These are phyloP conservation scores for Incumbomyces lentus DNA, from an alignment of 2,329 filamentous ascomycete genomes.

Conservation along the genomic window DNA sequence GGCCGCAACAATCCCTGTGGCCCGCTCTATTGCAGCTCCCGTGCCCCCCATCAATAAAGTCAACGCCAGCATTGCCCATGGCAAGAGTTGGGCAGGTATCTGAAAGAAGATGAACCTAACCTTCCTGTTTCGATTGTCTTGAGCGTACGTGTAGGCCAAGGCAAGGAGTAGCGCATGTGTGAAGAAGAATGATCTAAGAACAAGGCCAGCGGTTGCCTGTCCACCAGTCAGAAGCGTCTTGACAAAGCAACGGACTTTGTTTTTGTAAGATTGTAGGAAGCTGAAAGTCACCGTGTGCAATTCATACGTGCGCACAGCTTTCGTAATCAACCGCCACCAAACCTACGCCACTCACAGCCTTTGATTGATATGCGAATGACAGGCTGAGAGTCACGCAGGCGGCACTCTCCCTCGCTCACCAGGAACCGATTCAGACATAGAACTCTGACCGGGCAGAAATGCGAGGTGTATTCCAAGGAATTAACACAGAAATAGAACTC, in stretches of 20 bases:
- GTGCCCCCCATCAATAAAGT: constrained; percentile 60
- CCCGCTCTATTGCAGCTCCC: constrained; percentile 49
- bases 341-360: constrained; percentile 56
- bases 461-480: constrained; percentile 41
- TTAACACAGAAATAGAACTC: constrained; percentile 40
- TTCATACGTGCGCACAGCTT: constrained; percentile 44
- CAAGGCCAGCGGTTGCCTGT: constrained; percentile 33
- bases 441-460: constrained; percentile 67
- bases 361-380: constrained; percentile 56
- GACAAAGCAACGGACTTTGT: constrained; percentile 17
- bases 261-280: constrained; percentile 49
- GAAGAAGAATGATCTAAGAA: constrained; percentile 27
- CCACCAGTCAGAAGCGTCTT: constrained; percentile 20
- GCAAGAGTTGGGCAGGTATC: constrained; percentile 71
- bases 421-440: constrained; percentile 72
- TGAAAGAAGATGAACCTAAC: constrained; percentile 72
- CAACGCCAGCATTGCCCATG: constrained; percentile 66
- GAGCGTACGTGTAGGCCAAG: constrained; percentile 71
- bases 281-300: constrained; percentile 52
- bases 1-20: constrained; percentile 72
- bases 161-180: constrained; percentile 61
- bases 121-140: constrained; percentile 70
- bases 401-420: constrained; percentile 70
- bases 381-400: constrained; percentile 51
- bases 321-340: constrained; percentile 69